Evolutionary conservation across 2,329 filamentous ascomycete genomes (phyloP).

Genomic region (Botrytis hyacinthi): DNA sequence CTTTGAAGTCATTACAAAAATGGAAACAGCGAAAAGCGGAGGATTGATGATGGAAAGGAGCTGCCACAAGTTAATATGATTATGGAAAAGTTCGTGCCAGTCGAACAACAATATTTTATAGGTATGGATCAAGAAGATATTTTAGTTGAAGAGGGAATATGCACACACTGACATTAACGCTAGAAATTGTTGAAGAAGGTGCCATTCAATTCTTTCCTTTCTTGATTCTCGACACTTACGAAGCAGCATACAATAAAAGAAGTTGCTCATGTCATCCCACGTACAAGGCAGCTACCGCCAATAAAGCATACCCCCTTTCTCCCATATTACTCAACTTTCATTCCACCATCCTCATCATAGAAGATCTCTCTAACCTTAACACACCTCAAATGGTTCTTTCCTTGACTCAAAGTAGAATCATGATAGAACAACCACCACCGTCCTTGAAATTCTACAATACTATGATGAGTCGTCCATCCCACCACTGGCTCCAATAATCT

Average conservation of each 20-base stretch:
- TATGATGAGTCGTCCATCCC: constrained; percentile 81
- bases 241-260: background rate
- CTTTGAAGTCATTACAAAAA: background rate
- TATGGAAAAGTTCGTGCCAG: accelerated
- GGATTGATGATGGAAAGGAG: too few species aligned
- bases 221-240: too few species aligned
- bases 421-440: constrained; percentile 77
- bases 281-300: background rate
- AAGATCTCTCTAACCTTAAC: constrained; percentile 75
- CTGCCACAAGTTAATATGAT: too few species aligned
- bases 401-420: constrained; percentile 66
- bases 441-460: constrained; percentile 69
- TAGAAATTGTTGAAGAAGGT: background rate
- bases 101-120: background rate
- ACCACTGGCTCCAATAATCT: constrained; percentile 72
- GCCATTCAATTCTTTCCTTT: background rate
- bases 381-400: constrained; percentile 67
- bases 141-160: background rate
- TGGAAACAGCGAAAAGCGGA: too few species aligned
- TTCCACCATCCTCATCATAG: constrained; percentile 64
- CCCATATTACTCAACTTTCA: constrained; percentile 41
- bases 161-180: too few species aligned
- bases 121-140: background rate
- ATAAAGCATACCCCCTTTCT: background rate
- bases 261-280: background rate